Conservation (phyloP, 495 filamentous ascomycete genomes). For the Trichoderma orchidacearum region DNA sequence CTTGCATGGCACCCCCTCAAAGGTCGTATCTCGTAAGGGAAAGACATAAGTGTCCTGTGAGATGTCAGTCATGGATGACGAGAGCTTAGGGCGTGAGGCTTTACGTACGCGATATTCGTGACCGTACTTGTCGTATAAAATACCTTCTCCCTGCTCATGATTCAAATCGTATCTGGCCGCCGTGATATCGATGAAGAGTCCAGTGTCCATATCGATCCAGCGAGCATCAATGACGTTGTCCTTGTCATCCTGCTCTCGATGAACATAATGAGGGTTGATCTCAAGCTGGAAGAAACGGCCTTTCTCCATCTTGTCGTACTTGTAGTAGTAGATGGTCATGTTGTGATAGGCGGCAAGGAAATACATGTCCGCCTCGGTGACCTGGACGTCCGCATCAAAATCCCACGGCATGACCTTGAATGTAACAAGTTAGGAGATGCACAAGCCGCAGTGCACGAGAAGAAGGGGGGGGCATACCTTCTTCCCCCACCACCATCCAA, state of each 20-base stretch:
- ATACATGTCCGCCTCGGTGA: slow-evolving; percentile 50
- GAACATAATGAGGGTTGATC: slow-evolving; percentile 49
- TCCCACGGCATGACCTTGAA: slow-evolving; percentile 57
- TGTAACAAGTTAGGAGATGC: neutral
- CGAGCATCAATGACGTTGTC: slow-evolving; percentile 61
- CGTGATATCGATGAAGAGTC: slow-evolving; percentile 67
- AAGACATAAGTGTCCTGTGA: slow-evolving; percentile 23
- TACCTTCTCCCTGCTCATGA: slow-evolving; percentile 17
- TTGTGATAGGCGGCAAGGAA: slow-evolving; percentile 52
- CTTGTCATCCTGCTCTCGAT: slow-evolving; percentile 46
- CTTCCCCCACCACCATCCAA: slow-evolving; percentile 20
- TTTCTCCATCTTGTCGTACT: slow-evolving; percentile 20
- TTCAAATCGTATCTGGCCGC: slow-evolving; percentile 13
- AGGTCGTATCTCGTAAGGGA: slow-evolving; percentile 34
- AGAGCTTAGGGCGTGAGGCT: neutral
- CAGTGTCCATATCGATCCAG: slow-evolving; percentile 59
- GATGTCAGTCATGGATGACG: neutral
- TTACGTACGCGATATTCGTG: slow-evolving; percentile 22
- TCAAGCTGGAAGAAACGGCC: slow-evolving; percentile 53
- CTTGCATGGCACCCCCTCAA: slow-evolving; percentile 45
- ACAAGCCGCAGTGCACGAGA: neutral
- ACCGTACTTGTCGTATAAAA: slow-evolving; percentile 27
- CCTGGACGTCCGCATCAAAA: slow-evolving; percentile 60
- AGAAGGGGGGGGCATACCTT: slow-evolving; percentile 5
- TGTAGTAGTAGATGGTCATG: slow-evolving; percentile 45